phyloP scores from a whole-genome alignment of 169 alveolate genomes.

The Eimeria tenella region DNA sequence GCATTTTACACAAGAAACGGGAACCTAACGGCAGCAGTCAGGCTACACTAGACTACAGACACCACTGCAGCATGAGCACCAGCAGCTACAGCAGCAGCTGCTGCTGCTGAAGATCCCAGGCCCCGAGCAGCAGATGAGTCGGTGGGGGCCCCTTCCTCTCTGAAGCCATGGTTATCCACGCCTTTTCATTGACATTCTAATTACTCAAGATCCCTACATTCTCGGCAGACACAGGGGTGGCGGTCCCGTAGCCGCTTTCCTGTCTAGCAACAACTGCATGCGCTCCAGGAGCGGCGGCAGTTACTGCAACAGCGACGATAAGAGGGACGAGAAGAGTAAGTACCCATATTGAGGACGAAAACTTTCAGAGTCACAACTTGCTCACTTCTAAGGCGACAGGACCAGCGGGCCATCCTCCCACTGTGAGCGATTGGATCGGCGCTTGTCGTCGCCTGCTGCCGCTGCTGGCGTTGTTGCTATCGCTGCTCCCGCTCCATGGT shows the following conservation, averaged over 20 bases:
- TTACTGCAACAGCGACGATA: slow-evolving; percentile 24
- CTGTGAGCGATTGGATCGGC: slow-evolving; percentile 3
- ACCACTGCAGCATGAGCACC: slow-evolving; percentile 56
- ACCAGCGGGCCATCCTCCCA: slow-evolving; percentile 49
- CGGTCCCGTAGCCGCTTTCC: slow-evolving; percentile 36
- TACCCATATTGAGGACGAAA: not conserved
- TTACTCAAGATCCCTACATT: slow-evolving; percentile 15
- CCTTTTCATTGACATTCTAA: slow-evolving; percentile 33
- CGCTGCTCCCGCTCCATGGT: slow-evolving; percentile 18
- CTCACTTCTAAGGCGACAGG: not conserved
- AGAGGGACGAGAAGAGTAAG: slow-evolving; percentile 7
- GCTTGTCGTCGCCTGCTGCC: slow-evolving; percentile 52
- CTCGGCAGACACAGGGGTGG: slow-evolving; percentile 45
- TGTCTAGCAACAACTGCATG: slow-evolving; percentile 55
- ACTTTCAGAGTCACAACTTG: not conserved
- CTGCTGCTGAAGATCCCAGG: slow-evolving; percentile 61
- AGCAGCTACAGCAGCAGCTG: slow-evolving; percentile 68
- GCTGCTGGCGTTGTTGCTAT: not conserved
- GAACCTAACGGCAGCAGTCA: not conserved
- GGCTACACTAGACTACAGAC: not conserved
- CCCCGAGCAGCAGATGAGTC: slow-evolving; percentile 62
- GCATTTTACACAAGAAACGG: not conserved
- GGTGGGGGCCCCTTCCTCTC: slow-evolving; percentile 65
- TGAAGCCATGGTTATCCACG: slow-evolving; percentile 10
- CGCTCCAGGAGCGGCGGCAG: slow-evolving; percentile 51